Conservation (phyloP, 2,329 filamentous ascomycete species). For the Emmonsiellopsis sp. region DNA sequence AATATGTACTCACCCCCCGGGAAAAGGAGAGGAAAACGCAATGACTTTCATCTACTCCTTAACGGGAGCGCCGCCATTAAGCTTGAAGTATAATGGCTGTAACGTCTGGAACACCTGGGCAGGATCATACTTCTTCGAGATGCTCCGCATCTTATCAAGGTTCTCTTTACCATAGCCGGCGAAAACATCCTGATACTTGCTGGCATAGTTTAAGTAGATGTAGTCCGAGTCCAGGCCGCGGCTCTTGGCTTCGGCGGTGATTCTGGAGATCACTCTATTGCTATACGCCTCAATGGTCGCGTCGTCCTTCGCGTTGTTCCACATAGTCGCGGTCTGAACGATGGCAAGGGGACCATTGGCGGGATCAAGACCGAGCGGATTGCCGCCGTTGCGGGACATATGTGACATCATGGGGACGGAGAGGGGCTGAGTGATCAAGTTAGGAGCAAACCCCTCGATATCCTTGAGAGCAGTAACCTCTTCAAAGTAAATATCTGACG, state of each 20-base stretch:
- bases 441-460: background rate
- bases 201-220: constrained; percentile 11
- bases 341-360: constrained; percentile 13
- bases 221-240: constrained; percentile 7
- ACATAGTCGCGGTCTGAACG: background rate
- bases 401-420: constrained; percentile 20
- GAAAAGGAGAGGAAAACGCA: too few species aligned
- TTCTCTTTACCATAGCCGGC: constrained; percentile 16
- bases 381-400: constrained; percentile 23
- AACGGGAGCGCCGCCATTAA: constrained; percentile 7
- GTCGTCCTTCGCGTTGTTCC: background rate
- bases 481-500: background rate
- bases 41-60: too few species aligned
- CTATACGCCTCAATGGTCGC: background rate
- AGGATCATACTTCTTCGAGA: constrained; percentile 29
- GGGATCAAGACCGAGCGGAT: constrained; percentile 23
- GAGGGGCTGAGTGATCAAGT: constrained; percentile 19
- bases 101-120: constrained; percentile 26
- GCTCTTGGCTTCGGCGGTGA: constrained; percentile 1
- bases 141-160: constrained; percentile 17
- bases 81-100: constrained; percentile 31
- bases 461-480: background rate
- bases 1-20: too few species aligned
- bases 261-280: background rate
- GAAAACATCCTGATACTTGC: constrained; percentile 10